Base-by-base conservation (phyloP, 257 asterid genomes). In the Capsicum pubescens region DNA sequence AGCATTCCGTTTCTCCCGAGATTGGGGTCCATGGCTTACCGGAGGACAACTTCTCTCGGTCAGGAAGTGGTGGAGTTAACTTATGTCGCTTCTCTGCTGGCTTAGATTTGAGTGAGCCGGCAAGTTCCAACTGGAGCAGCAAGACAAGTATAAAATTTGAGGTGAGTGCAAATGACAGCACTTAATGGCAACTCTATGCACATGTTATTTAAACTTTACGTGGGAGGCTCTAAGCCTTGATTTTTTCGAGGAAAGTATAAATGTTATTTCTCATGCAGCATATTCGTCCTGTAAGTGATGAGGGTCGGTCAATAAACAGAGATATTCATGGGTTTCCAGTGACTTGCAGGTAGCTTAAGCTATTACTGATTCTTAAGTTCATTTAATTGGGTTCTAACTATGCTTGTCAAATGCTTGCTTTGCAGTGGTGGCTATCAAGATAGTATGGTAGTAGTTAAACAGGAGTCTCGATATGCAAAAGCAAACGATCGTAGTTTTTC, bases 1-100 rank as follows among this genome's bases (percentile, higher is more conserved):
- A 96, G 99, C 98, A 95, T 87, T 92, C 97, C 5, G 68, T 93
- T 85, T 94, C 98, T 21, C 99, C 98, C 0, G 99, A 96, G 88
- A 86, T 94, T 79, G 98, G 95, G 82, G 86, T 92, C 83, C 98
- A 94, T 86, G 99, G 99, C 76, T 84, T 91, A 80, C 98, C 99
- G 35, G 90, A 87, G 78, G 97, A 93, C 86, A 94, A 93, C 85
- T 95, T 90, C 91, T 92, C 98, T 76, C 98, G 97, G 70, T 89
- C 98, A 42, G 95, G 87, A 85, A 93, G 97, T 86, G 98, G 98
- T 56, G 95, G 94, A 83, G 98, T 96, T 83, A 96, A 94, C 89
- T 95, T 94, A 44, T 89, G 92, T 84, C 98, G 98, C 87, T 83
- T 93, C 56, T 93, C 98, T 56, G 93, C 95, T 89, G 98, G 98